phyloP scores from a whole-genome alignment of 2,329 filamentous ascomycete species.

The Xylariaceae sp. region DNA sequence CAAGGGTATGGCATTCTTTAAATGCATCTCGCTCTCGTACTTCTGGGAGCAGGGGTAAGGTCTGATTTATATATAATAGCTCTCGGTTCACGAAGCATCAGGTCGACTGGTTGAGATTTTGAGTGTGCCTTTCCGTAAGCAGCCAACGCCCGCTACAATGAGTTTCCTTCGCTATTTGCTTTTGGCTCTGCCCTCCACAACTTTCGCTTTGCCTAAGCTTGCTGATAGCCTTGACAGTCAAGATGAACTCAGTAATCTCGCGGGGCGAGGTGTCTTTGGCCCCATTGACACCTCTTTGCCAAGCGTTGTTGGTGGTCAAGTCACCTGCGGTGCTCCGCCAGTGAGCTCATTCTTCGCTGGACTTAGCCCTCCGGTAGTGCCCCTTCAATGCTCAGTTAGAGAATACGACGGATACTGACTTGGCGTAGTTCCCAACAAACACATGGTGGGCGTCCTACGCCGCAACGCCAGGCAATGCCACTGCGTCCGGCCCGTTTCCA shows the following conservation, averaged over 20 bases:
- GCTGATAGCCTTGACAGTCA: not conserved
- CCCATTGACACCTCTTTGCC: conserved; percentile 4
- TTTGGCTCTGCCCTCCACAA: conserved; percentile 1
- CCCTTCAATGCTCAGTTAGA: too few species aligned
- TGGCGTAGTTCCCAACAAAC: conserved; percentile 7
- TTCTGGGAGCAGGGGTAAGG: too few species aligned
- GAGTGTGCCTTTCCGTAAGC: too few species aligned
- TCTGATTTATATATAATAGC: too few species aligned
- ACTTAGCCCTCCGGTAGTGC: conserved; percentile 4
- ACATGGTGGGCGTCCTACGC: conserved; percentile 10
- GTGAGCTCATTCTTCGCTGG: conserved; percentile 9
- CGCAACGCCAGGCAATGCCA: conserved; percentile 5
- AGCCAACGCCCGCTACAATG: not conserved
- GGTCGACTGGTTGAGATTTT: too few species aligned
- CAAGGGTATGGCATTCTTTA: too few species aligned
- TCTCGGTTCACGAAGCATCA: too few species aligned
- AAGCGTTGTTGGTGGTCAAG: not conserved
- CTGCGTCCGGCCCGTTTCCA: conserved; percentile 6
- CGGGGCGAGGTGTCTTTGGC: conserved; percentile 5
- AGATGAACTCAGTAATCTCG: conserved; percentile 1
- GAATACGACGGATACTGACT: not conserved
- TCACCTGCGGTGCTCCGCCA: conserved; percentile 3
- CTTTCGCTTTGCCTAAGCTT: not conserved
- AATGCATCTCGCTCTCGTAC: too few species aligned
- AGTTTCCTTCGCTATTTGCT: conserved; percentile 5